These are phyloP conservation scores for Colletotrichum sp. DNA, from an alignment of 2,329 filamentous ascomycete genomes.

Conservation along the genomic window DNA sequence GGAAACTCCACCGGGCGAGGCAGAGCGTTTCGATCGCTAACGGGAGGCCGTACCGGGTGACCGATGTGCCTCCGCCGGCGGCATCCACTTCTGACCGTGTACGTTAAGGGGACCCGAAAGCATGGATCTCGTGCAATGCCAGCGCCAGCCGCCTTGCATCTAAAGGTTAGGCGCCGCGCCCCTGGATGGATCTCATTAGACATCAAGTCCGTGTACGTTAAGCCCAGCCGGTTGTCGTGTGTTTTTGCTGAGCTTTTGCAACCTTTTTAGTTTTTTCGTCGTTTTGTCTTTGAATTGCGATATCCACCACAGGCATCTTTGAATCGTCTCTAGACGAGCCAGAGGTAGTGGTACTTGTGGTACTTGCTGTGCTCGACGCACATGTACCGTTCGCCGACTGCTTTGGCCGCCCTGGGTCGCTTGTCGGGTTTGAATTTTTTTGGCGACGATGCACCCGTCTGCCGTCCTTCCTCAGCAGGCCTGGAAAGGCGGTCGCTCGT, in stretches of 20 bases:
- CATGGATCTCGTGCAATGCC: slow-evolving; percentile 17
- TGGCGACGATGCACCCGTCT: background rate
- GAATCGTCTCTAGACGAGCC: background rate
- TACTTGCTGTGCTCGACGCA: background rate
- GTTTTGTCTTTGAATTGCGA: slow-evolving; percentile 2
- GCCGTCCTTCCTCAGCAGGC: background rate
- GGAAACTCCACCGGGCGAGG: slow-evolving; percentile 10
- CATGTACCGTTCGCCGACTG: background rate
- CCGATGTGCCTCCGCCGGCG: slow-evolving; percentile 15
- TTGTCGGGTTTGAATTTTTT: background rate
- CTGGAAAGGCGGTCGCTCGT: background rate
- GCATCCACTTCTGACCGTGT: slow-evolving; percentile 19
- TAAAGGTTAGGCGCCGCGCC: slow-evolving; percentile 21
- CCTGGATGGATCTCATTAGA: slow-evolving; percentile 24
- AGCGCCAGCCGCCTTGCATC: slow-evolving; percentile 16
- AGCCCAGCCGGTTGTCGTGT: slow-evolving; percentile 20
- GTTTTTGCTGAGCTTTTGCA: slow-evolving; percentile 4
- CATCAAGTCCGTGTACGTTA: slow-evolving; percentile 23
- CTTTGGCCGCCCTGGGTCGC: background rate
- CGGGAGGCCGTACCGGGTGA: slow-evolving; percentile 19
- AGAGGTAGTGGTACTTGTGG: slow-evolving; percentile 12
- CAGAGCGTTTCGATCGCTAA: slow-evolving; percentile 13
- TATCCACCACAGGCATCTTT: slow-evolving; percentile 6
- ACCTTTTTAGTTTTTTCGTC: slow-evolving; percentile 1
- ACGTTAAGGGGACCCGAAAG: slow-evolving; percentile 22